A percentile compares a stretch with the other conserved stretches of the same genome.
phyloP scores from a whole-genome alignment of 345 rosid species.

The Salix caprea region DNA sequence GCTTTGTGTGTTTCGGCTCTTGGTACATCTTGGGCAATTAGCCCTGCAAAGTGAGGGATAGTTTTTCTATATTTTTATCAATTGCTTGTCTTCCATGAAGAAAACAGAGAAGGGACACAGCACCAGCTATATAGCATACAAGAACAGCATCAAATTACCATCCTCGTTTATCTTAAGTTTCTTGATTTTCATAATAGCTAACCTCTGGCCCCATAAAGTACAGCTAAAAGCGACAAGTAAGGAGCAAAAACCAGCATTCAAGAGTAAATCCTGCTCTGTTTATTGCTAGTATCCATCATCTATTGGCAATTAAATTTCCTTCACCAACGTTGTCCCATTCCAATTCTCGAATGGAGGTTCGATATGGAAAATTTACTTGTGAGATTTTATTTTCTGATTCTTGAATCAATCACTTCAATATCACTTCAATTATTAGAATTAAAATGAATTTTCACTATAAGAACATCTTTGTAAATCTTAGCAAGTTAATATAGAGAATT shows the following conservation, averaged over 20 bases:
- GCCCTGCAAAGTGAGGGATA: too few relatives aligned
- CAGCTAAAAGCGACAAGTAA: not conserved
- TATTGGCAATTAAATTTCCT: too few relatives aligned
- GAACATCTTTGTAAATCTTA: too few relatives aligned
- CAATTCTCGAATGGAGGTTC: too few relatives aligned
- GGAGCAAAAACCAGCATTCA: not conserved
- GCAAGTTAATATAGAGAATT: too few relatives aligned
- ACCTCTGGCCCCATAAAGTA: not conserved
- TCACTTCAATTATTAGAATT: too few relatives aligned
- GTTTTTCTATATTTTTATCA: not conserved
- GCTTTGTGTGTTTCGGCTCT: not conserved
- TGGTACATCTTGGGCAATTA: not conserved
- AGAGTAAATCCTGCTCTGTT: not conserved
- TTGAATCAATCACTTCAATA: too few relatives aligned
- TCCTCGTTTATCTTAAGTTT: not conserved
- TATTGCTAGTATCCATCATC: not conserved
- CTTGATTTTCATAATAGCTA: not conserved
- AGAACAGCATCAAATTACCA: not conserved
- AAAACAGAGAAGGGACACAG: not conserved
- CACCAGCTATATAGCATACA: not conserved
- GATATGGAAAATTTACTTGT: too few relatives aligned
- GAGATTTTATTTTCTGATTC: too few relatives aligned
- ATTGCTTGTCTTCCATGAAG: not conserved
- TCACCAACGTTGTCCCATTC: too few relatives aligned
- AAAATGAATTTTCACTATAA: too few relatives aligned